Evolutionary conservation across 2,329 filamentous ascomycete species (phyloP).

Genomic region (Phialophora macrospora): DNA sequence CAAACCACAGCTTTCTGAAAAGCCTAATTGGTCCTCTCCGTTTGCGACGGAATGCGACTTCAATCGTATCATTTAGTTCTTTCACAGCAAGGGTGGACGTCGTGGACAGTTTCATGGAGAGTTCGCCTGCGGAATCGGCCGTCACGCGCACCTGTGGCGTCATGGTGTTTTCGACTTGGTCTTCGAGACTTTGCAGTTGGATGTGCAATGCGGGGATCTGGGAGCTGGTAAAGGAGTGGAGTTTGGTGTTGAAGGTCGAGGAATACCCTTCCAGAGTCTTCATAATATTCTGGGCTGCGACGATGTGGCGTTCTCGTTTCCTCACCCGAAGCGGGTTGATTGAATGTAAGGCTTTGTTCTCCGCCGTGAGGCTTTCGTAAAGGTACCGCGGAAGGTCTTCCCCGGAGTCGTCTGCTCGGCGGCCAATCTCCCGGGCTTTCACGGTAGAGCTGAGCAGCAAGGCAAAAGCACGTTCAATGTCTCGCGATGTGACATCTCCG

Average conservation of each 20-base stretch:
- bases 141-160: constrained; percentile 67
- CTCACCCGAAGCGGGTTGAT: constrained; percentile 42
- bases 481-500: constrained; percentile 58
- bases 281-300: constrained; percentile 59
- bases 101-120: constrained; percentile 75
- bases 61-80: constrained; percentile 75
- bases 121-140: constrained; percentile 78
- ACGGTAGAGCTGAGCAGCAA: constrained; percentile 84
- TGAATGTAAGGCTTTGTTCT: constrained; percentile 45
- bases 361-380: constrained; percentile 42
- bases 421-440: constrained; percentile 80
- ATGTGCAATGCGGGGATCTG: constrained; percentile 52
- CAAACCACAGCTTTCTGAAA: constrained; percentile 76
- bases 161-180: constrained; percentile 55
- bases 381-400: constrained; percentile 43
- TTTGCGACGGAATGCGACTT: constrained; percentile 70
- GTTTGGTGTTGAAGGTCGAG: constrained; percentile 54
- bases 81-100: constrained; percentile 81
- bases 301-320: constrained; percentile 58
- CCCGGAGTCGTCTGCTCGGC: constrained; percentile 59
- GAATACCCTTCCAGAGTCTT: constrained; percentile 50
- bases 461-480: constrained; percentile 77
- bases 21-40: constrained; percentile 70
- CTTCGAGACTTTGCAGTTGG: constrained; percentile 52
- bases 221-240: constrained; percentile 45